These are phyloP conservation scores for Ajuga reptans DNA, from an alignment of 305 asterid genomes.

Conservation along the genomic window DNA sequence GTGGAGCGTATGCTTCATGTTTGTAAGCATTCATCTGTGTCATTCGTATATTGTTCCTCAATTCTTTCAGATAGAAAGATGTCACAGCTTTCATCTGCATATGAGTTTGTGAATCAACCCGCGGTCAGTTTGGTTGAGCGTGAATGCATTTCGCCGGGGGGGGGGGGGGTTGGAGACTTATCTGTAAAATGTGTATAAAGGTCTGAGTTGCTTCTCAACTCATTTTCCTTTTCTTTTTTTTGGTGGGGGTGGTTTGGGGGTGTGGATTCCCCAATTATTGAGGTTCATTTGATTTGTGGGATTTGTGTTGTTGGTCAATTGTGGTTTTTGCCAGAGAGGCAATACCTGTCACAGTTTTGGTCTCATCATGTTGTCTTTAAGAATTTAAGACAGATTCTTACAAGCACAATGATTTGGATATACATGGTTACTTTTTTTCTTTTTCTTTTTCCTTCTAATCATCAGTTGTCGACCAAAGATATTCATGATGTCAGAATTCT, in stretches of 20 bases:
- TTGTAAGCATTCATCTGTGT: conserved; percentile 18
- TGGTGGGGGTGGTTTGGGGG: not conserved
- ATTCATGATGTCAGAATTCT: too few species aligned
- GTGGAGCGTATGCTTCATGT: not conserved
- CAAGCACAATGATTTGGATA: conserved; percentile 12
- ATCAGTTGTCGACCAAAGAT: too few species aligned
- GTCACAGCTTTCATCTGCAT: conserved; percentile 31
- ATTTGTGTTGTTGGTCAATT: conserved; percentile 26
- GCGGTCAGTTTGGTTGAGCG: conserved; percentile 27
- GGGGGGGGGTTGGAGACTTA: conserved; percentile 21
- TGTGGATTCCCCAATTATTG: conserved; percentile 4
- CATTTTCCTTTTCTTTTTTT: not conserved
- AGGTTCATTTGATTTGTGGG: conserved; percentile 21
- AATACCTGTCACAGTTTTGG: conserved; percentile 42
- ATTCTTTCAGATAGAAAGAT: conserved; percentile 29
- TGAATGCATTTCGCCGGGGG: conserved; percentile 31
- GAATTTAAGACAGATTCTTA: conserved; percentile 2
- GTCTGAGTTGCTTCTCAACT: conserved; percentile 6
- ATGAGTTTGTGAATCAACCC: conserved; percentile 34
- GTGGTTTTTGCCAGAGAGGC: conserved; percentile 26
- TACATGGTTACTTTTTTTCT: conserved; percentile 23
- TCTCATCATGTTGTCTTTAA: conserved; percentile 20
- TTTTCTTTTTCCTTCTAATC: too few species aligned
- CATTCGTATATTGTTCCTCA: conserved; percentile 27
- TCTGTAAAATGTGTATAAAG: conserved; percentile 43